Evolutionary conservation across 495 filamentous ascomycete genomes (phyloP).

Genomic region (Xylaria telfairii): DNA sequence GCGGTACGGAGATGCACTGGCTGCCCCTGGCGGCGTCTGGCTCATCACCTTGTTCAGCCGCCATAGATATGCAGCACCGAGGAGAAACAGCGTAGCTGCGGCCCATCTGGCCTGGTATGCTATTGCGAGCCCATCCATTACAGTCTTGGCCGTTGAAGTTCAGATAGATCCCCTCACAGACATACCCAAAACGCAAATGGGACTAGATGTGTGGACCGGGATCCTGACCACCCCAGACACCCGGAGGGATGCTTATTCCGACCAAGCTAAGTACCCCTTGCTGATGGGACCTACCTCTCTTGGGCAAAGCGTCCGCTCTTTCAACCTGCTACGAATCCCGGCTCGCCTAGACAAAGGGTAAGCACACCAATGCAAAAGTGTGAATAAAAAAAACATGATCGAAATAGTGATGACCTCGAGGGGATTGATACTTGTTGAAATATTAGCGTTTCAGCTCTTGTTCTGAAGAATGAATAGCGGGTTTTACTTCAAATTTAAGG

Average conservation of each 20-base stretch:
- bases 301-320: slow-evolving; percentile 10
- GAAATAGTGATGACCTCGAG: background rate
- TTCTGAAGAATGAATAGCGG: background rate
- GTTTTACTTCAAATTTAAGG: background rate
- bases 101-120: slow-evolving; percentile 18
- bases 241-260: slow-evolving; percentile 11
- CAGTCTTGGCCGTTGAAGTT: background rate
- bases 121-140: slow-evolving; percentile 30
- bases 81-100: slow-evolving; percentile 28
- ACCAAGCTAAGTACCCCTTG: background rate
- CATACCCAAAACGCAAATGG: background rate
- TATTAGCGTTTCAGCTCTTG: background rate
- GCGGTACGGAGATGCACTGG: slow-evolving; percentile 50
- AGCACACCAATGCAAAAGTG: background rate
- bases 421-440: background rate
- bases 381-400: background rate
- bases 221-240: background rate
- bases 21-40: slow-evolving; percentile 53
- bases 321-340: slow-evolving; percentile 3
- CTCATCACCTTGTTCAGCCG: slow-evolving; percentile 60
- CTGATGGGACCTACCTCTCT: slow-evolving; percentile 16
- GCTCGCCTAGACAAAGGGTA: background rate
- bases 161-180: background rate
- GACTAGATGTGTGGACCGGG: background rate
- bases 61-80: slow-evolving; percentile 53